Evolutionary conservation across 257 asterid species (phyloP).

Genomic region (Capsicum baccatum): DNA sequence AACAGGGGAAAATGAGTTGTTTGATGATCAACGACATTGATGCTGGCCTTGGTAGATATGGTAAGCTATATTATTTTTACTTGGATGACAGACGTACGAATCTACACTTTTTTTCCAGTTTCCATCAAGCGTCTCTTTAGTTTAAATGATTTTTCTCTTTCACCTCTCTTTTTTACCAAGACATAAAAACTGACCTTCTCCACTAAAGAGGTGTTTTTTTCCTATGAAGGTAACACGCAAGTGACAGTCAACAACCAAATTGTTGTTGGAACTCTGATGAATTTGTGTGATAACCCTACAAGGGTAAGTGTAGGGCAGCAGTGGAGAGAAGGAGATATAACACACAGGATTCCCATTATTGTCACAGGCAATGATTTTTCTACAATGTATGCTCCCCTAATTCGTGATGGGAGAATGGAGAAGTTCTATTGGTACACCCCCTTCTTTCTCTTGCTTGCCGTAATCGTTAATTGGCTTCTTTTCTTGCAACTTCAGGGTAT

Average conservation of each 20-base stretch:
- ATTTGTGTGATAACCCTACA: conserved; percentile 86
- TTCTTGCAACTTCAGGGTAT: background rate
- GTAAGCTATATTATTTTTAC: conserved; percentile 51
- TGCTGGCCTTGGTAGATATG: conserved; percentile 97
- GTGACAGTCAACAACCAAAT: conserved; percentile 96
- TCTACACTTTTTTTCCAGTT: background rate
- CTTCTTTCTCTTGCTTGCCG: conserved; percentile 9
- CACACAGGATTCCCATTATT: conserved; percentile 78
- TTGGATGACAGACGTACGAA: background rate
- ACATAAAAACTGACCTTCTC: conserved; percentile 31
- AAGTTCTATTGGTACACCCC: conserved; percentile 78
- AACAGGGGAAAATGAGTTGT: conserved; percentile 95
- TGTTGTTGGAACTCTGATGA: conserved; percentile 92
- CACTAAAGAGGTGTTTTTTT: conserved; percentile 26
- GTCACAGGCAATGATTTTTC: conserved; percentile 92
- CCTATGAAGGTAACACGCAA: conserved; percentile 74
- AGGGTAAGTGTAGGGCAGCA: conserved; percentile 93
- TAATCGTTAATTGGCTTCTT: background rate
- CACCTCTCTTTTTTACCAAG: conserved; percentile 7
- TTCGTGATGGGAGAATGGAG: conserved; percentile 98
- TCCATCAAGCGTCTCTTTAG: background rate
- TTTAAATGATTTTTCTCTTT: background rate
- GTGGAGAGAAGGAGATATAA: conserved; percentile 80
- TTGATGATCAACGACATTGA: conserved; percentile 95
- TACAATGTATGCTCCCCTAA: conserved; percentile 80